Evolutionary conservation across 1,284 basidiomycete species (phyloP), one percentile per base, ranked within the genome.

Genomic region (Hymenochaete sp.): DNA sequence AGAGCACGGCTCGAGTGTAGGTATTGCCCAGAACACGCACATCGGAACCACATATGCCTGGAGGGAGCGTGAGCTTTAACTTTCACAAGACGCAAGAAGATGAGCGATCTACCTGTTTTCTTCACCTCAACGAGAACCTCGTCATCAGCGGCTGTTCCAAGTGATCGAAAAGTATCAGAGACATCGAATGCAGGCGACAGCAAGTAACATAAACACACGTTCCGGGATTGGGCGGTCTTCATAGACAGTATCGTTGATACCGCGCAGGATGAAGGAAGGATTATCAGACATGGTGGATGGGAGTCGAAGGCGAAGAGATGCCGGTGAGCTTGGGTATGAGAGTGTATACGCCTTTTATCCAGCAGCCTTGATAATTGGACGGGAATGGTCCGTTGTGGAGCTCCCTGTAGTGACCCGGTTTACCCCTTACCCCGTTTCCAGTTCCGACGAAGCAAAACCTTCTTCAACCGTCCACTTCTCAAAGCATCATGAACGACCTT

Each of bases 51-150:
- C 91, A 93, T 52, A 93, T 90, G 46, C 89, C 88, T 90, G 52
- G 13, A 6, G 32, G 5, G 13, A 6, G 32, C 8, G 13, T 35
- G 32, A 35, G 13, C 21, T 8, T 35, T 16, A 16, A 19, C 32
- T 35, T 10, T 14, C 28, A 10, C 10, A 14, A 31, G 32, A 31
- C 43, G 11, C 33, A 29, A 19, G 16, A 16, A 42, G 19, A 37
- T 16, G 14, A 41, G n/a, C 3, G 21, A 37, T 59, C 74, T 50
- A 82, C 86, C 88, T 18, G 91, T 93, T 67, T 95, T 93, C 66
- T 92, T 92, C 40, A 97, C 82, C 58, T 89, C 77, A 38, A 98
- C 79, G 25, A 97, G 77, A 36, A 93, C 91, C 57, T 96, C 85
- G 56, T 86, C 72, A 43, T 74, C 75, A 18, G 71, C 70, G 51